A percentile compares a stretch with the other conserved stretches of the same genome.
phyloP scores from a whole-genome alignment of 106 monocot genomes.

The Acanthochlamys bracteata region DNA sequence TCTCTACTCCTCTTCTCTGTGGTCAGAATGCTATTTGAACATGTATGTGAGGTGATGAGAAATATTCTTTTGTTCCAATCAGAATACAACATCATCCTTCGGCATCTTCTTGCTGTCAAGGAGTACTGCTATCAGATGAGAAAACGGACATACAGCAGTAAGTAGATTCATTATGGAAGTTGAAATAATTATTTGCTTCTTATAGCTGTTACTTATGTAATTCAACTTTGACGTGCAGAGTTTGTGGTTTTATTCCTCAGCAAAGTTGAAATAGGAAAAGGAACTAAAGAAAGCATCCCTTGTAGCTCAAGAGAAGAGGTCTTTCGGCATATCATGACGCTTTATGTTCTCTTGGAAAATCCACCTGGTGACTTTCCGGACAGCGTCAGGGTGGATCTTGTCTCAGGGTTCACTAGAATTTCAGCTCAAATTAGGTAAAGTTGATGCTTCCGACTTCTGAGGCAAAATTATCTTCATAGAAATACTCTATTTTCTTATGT shows the following conservation, averaged over 20 bases:
- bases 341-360: constrained; percentile 74
- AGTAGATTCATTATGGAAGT: not conserved
- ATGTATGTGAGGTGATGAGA: no score
- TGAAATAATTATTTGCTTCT: not conserved
- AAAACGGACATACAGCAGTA: no score
- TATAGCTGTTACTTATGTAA: constrained; percentile 3
- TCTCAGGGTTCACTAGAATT: constrained; percentile 50
- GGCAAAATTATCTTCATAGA: not conserved
- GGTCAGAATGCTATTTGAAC: no score
- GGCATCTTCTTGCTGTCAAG: no score
- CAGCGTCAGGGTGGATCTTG: constrained; percentile 45
- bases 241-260: constrained; percentile 54
- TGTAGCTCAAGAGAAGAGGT: constrained; percentile 62
- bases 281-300: constrained; percentile 12
- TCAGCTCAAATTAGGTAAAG: constrained; percentile 53
- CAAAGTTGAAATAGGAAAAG: constrained; percentile 28
- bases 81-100: constrained; percentile 46
- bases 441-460: not conserved
- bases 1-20: no score
- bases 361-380: constrained; percentile 84
- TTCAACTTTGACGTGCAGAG: constrained; percentile 25
- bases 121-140: no score
- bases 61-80: constrained; percentile 50
- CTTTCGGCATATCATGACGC: constrained; percentile 55
- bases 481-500: not conserved